A percentile compares a stretch with the other conserved stretches of the same genome.
Conservation (phyloP, 1,139 yeast species). For the Sugiyamaella grinbergsii region DNA sequence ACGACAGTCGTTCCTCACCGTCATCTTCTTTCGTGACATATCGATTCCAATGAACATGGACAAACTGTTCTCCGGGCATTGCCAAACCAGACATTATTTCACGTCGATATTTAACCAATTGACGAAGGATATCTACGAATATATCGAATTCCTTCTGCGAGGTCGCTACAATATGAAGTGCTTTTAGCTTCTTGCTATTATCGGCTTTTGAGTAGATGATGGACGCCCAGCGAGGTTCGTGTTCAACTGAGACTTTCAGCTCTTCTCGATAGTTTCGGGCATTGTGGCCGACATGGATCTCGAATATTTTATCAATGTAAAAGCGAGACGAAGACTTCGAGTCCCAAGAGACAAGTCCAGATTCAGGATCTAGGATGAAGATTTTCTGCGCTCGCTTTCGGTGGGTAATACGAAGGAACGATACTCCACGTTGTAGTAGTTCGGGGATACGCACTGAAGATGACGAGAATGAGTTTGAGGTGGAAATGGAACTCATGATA, state of each 20-base stretch:
- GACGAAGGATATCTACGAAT: conserved; percentile 51
- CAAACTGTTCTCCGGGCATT: conserved; percentile 56
- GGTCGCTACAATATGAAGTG: conserved; percentile 75
- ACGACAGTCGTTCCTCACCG: conserved; percentile 53
- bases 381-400: conserved; percentile 62
- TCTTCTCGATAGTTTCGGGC: conserved; percentile 87
- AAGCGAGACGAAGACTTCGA: conserved; percentile 52
- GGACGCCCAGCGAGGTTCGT: conserved; percentile 74
- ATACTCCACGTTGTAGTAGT: conserved; percentile 43
- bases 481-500: not conserved
- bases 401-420: conserved; percentile 64
- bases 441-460: conserved; percentile 36
- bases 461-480: not conserved
- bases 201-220: conserved; percentile 60
- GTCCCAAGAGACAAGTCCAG: conserved; percentile 57
- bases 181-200: conserved; percentile 52
- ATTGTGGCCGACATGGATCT: conserved; percentile 64
- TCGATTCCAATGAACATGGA: conserved; percentile 58
- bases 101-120: conserved; percentile 52
- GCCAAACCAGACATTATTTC: conserved; percentile 57
- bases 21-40: conserved; percentile 47
- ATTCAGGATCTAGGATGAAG: conserved; percentile 49
- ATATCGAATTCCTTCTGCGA: conserved; percentile 60
- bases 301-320: conserved; percentile 70
- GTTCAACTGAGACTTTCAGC: conserved; percentile 67